Evolutionary conservation across 164 flowering plant species (phyloP).

Genomic region (Vitis rotundifolia): DNA sequence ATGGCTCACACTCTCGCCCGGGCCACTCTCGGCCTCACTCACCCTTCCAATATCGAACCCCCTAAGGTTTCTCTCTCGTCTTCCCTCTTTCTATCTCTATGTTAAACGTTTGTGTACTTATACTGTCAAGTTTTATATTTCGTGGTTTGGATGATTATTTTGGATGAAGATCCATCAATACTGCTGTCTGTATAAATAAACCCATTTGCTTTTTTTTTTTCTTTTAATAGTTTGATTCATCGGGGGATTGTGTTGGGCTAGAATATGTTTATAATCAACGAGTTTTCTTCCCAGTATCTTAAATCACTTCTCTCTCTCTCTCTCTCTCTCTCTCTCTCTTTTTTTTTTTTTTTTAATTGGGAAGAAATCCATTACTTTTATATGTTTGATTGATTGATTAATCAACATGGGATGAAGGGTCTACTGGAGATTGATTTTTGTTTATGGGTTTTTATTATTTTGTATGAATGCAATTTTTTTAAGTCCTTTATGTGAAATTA

Average conservation of each 20-base stretch:
- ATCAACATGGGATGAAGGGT: not conserved
- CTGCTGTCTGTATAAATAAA: too few relatives aligned
- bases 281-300: too few relatives aligned
- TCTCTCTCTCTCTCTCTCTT: not conserved
- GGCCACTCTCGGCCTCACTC: conserved; percentile 55
- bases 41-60: conserved; percentile 24
- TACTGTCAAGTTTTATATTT: too few relatives aligned
- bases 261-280: too few relatives aligned
- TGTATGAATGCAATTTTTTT: too few relatives aligned
- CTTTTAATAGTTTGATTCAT: too few relatives aligned
- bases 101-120: too few relatives aligned
- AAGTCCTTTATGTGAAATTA: not conserved
- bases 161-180: too few relatives aligned
- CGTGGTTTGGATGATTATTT: too few relatives aligned
- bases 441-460: not conserved
- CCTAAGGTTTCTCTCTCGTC: conserved; percentile 23
- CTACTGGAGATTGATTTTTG: not conserved
- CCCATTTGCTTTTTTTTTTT: too few relatives aligned
- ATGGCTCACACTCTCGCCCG: conserved; percentile 44
- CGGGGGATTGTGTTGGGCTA: too few relatives aligned
- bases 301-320: not conserved
- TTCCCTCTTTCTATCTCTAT: too few relatives aligned
- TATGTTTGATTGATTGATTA: not conserved
- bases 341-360: not conserved
- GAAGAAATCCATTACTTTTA: not conserved